Conservation (phyloP, 257 asterid species). For the Lycium barbarum region DNA sequence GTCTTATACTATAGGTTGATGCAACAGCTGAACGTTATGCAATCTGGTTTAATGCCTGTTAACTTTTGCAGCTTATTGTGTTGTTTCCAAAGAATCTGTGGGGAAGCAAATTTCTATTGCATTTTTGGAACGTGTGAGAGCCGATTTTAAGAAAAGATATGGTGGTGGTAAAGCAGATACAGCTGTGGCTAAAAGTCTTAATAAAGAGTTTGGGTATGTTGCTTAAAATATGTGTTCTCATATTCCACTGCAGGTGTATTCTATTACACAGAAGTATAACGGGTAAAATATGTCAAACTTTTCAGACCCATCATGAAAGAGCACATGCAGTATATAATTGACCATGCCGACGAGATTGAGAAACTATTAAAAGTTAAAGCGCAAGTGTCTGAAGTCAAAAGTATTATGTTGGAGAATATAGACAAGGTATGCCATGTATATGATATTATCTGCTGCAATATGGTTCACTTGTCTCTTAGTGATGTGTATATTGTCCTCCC, state of each 20-base stretch:
- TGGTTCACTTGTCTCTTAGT: background rate
- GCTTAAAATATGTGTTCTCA: slow-evolving; percentile 21
- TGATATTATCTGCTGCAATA: slow-evolving; percentile 9
- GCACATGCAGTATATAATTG: slow-evolving; percentile 89
- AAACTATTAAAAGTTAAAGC: slow-evolving; percentile 89
- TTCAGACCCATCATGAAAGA: slow-evolving; percentile 85
- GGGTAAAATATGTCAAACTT: slow-evolving; percentile 13
- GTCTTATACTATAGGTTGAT: background rate
- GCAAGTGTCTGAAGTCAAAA: slow-evolving; percentile 88
- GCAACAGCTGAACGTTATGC: background rate
- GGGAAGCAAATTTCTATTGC: slow-evolving; percentile 92
- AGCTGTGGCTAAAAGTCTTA: slow-evolving; percentile 84
- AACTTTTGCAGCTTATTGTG: slow-evolving; percentile 76
- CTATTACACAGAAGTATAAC: slow-evolving; percentile 17
- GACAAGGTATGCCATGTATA: slow-evolving; percentile 62
- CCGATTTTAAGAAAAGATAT: slow-evolving; percentile 87
- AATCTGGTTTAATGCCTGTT: slow-evolving; percentile 20
- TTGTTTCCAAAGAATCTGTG: slow-evolving; percentile 89
- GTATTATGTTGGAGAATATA: slow-evolving; percentile 86
- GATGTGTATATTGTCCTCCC: background rate
- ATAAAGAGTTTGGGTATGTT: slow-evolving; percentile 88
- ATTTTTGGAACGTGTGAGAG: slow-evolving; percentile 81
- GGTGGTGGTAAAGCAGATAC: slow-evolving; percentile 98
- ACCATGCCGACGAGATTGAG: slow-evolving; percentile 92
- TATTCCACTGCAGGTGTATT: background rate